Percentiles rank a stretch among this genome's conserved stretches.
phyloP scores from a whole-genome alignment of 2,329 filamentous ascomycete genomes.

The Aspergillus sp. region DNA sequence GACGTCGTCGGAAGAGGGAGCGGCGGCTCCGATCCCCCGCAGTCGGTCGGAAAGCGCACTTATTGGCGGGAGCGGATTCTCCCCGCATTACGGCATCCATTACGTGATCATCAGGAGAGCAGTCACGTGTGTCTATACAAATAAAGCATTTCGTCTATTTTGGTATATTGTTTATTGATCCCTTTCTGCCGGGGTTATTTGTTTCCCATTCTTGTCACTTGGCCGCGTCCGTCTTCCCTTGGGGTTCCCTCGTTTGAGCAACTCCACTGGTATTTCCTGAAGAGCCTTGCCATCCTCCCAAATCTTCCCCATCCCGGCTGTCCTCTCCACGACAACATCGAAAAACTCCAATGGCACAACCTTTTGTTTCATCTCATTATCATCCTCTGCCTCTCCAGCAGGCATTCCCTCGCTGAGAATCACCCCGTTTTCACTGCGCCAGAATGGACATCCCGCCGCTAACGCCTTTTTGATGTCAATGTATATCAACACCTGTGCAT shows the following conservation, averaged over 20 bases:
- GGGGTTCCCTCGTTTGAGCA: slow-evolving; percentile 35
- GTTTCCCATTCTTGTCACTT: not conserved
- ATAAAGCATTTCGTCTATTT: no score
- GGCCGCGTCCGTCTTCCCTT: slow-evolving; percentile 19
- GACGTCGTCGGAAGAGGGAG: no score
- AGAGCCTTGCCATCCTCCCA: slow-evolving; percentile 53
- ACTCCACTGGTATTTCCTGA: slow-evolving; percentile 44
- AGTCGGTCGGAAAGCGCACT: no score
- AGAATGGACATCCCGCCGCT: slow-evolving; percentile 62
- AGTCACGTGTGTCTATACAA: no score
- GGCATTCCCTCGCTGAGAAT: slow-evolving; percentile 54
- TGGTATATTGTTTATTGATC: not conserved
- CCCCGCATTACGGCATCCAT: no score
- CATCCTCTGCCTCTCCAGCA: slow-evolving; percentile 30
- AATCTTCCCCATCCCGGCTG: slow-evolving; percentile 65
- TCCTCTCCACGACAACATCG: slow-evolving; percentile 67
- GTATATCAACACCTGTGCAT: slow-evolving; percentile 73
- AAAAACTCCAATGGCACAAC: slow-evolving; percentile 65
- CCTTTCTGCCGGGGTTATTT: not conserved
- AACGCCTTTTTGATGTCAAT: slow-evolving; percentile 67
- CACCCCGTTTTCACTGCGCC: slow-evolving; percentile 73
- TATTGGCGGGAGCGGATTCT: no score
- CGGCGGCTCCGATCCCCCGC: no score
- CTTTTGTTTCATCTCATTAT: slow-evolving; percentile 45
- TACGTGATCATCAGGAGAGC: no score